Evolutionary conservation across 495 filamentous ascomycete genomes (phyloP), one percentile per base, ranked within the genome.

Genomic region (Extremus antarcticus): DNA sequence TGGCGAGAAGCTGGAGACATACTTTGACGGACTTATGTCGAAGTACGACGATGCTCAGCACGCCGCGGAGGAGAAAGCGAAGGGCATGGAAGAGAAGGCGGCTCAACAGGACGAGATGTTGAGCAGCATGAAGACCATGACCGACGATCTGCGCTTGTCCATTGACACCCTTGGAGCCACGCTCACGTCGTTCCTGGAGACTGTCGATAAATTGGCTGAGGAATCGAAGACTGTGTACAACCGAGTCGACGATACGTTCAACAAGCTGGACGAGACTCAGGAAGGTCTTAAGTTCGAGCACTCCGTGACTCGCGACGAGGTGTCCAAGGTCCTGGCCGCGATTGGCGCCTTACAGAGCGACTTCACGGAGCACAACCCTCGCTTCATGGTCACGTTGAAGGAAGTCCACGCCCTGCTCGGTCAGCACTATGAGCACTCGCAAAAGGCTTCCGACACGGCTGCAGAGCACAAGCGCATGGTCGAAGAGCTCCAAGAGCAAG

Each of bases 41-140:
- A 92, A 90, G 64, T 90, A 91, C 62, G 88, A 94, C 38, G 87
- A 92, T 46, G 80, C 84, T 45, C 85, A 90, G 63, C 63, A 76
- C 15, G 74, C 78, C 3, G 76, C 84, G 24, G 84, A 90, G 38
- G 80, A 83, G 40, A 86, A 84, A 54, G 78, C 82, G 15, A 81
- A 78, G 21, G 78, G 81, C 52, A 75, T 79, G 41, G 86, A 85
- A 51, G 79, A 79, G 47, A 80, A 82, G 50, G 79, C 86, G 50
- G 61, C 74, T 17, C 75, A 83, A 48, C 78, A 87, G 61, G 79
- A 87, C 46, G 82, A 84, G 53, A 76, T 86, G 10, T 65, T 91
- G 22, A 75, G 81, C 3, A 78, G 75, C 51, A 89, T 84, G 39
- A 94, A 85, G 67, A 74, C 78, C 1, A 79, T 91, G 32, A 81